Percentiles rank a stretch among this genome's conserved stretches.
Conservation (phyloP, 257 asterid species). For the Agastache rugosa region DNA sequence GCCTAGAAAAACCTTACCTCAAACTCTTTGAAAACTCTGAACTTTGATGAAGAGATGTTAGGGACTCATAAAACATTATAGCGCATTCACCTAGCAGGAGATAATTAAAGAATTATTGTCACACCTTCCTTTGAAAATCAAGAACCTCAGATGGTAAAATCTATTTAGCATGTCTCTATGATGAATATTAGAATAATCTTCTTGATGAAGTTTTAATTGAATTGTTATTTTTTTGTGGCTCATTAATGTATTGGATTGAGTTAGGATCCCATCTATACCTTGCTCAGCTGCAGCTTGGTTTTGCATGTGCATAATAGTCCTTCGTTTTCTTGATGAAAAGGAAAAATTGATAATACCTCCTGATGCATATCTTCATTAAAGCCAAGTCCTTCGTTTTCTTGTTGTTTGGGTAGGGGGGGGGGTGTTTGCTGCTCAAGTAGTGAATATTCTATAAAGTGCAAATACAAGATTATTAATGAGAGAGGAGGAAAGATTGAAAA, state of each 20-base stretch:
- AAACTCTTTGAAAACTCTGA: background rate
- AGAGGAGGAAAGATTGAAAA: background rate
- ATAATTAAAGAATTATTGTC: conserved; percentile 27
- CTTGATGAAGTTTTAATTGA: background rate
- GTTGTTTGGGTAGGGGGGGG: background rate
- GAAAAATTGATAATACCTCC: background rate
- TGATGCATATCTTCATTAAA: background rate
- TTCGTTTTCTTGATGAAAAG: conserved; percentile 8
- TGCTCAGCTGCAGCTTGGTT: conserved; percentile 9
- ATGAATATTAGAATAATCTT: conserved; percentile 13
- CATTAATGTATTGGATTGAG: conserved; percentile 19
- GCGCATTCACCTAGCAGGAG: background rate
- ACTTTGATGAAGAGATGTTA: background rate
- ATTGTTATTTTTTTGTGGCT: background rate
- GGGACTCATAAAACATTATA: background rate
- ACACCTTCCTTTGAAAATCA: conserved; percentile 67
- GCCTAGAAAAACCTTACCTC: background rate
- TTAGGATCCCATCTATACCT: conserved; percentile 16
- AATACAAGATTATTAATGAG: background rate
- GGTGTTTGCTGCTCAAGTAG: background rate
- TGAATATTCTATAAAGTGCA: background rate
- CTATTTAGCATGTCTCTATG: conserved; percentile 30
- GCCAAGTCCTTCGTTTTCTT: conserved; percentile 4
- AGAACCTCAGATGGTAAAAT: conserved; percentile 75
- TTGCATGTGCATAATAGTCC: conserved; percentile 12